These are phyloP conservation scores for Selaginella tamariscina DNA, from an alignment of 75 land plant species.

Conservation along the genomic window DNA sequence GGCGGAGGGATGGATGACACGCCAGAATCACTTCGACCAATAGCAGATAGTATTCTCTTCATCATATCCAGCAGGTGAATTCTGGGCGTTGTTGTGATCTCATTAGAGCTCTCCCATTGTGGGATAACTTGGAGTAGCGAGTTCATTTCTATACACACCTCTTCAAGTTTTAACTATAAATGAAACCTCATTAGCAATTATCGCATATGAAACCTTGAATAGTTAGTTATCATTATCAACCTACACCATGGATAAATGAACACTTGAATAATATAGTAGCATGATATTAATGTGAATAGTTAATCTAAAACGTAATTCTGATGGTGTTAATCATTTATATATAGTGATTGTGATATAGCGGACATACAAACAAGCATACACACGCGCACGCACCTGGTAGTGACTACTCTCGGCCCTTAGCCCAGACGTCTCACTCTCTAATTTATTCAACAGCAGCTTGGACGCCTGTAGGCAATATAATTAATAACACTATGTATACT, in stretches of 20 bases:
- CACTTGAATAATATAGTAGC: no score
- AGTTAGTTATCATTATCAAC: no score
- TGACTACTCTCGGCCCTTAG: slow-evolving; percentile 14
- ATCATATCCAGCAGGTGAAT: slow-evolving; percentile 19
- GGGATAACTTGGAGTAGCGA: slow-evolving; percentile 24
- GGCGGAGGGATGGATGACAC: neutral
- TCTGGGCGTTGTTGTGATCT: slow-evolving; percentile 12
- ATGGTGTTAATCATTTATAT: no score
- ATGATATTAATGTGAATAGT: no score
- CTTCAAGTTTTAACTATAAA: slow-evolving; percentile 24
- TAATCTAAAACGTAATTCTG: no score
- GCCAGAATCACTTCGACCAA: slow-evolving; percentile 13
- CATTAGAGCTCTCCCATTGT: slow-evolving; percentile 25
- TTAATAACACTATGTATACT: no score
- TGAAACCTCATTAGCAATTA: no score
- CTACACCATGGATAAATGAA: no score
- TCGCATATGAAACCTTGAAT: no score
- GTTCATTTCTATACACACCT: slow-evolving; percentile 24
- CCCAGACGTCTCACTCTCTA: slow-evolving; percentile 22
- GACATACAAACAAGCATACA: no score
- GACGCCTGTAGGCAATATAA: slow-evolving; percentile 19
- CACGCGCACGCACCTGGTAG: no score
- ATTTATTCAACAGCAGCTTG: slow-evolving; percentile 15
- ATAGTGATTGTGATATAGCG: no score
- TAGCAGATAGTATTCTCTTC: slow-evolving; percentile 20